Conservation (phyloP, 495 filamentous ascomycete species). For the Hypoxylon crocopeplum region DNA sequence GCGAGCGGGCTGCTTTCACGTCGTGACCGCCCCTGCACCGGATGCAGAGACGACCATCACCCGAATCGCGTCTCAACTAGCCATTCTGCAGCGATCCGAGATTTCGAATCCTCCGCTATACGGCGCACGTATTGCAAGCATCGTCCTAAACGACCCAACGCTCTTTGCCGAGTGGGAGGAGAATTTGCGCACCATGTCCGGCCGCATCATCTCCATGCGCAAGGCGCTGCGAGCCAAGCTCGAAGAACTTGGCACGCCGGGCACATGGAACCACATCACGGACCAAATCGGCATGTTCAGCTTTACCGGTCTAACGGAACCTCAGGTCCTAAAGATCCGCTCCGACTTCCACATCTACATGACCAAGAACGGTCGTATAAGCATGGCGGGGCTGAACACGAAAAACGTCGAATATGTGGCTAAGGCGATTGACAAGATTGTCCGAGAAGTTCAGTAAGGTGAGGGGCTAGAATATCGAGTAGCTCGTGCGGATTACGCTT, state of each 20-base stretch:
- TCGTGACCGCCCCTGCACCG: slow-evolving; percentile 75
- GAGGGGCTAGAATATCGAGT: not conserved
- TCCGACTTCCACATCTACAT: slow-evolving; percentile 92
- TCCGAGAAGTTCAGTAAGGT: slow-evolving; percentile 62
- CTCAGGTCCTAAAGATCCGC: slow-evolving; percentile 81
- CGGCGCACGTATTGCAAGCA: slow-evolving; percentile 84
- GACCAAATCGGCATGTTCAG: slow-evolving; percentile 99
- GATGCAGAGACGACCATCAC: slow-evolving; percentile 67
- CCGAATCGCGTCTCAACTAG: slow-evolving; percentile 83
- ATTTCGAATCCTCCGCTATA: slow-evolving; percentile 97
- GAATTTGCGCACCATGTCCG: slow-evolving; percentile 91
- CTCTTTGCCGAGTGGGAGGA: slow-evolving; percentile 96
- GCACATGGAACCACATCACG: slow-evolving; percentile 94
- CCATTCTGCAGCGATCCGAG: slow-evolving; percentile 94
- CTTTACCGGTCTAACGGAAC: slow-evolving; percentile 88
- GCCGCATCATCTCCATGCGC: slow-evolving; percentile 91
- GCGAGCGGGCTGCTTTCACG: slow-evolving; percentile 96
- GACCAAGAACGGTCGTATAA: slow-evolving; percentile 98
- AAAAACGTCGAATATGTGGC: slow-evolving; percentile 93
- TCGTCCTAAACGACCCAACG: slow-evolving; percentile 78
- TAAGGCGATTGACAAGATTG: slow-evolving; percentile 83
- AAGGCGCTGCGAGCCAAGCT: slow-evolving; percentile 74
- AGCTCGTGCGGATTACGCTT: slow-evolving; percentile 8
- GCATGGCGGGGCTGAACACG: slow-evolving; percentile 94
- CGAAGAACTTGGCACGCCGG: slow-evolving; percentile 82